Evolutionary conservation across 176 grass and related monocot species (phyloP).

Genomic region (Oryza nivara): DNA sequence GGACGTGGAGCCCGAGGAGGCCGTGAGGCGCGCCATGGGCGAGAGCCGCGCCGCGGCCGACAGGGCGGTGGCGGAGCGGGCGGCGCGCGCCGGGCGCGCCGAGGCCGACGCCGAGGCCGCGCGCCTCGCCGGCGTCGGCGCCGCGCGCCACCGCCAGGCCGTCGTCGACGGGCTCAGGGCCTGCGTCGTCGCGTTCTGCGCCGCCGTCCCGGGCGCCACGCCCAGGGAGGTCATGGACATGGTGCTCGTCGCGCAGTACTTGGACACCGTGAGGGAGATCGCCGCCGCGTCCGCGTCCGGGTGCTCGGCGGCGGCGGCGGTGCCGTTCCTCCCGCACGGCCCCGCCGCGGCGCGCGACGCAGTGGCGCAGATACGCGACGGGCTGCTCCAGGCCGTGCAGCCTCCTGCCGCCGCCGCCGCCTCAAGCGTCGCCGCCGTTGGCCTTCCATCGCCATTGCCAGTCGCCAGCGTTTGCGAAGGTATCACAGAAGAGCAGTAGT

Average conservation of each 20-base stretch:
- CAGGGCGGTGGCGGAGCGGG: conserved; percentile 40
- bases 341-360: conserved; percentile 46
- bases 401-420: too few relatives aligned
- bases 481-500: background rate
- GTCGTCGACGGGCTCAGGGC: conserved; percentile 52
- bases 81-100: conserved; percentile 45
- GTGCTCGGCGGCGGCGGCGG: background rate
- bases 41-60: conserved; percentile 57
- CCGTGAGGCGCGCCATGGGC: conserved; percentile 65
- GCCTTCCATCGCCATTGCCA: background rate
- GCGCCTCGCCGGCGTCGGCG: conserved; percentile 50
- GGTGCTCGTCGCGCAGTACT: conserved; percentile 64
- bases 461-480: background rate
- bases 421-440: background rate
- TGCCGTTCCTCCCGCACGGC: conserved; percentile 52
- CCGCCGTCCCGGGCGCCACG: background rate
- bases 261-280: conserved; percentile 58
- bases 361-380: conserved; percentile 49
- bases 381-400: conserved; percentile 39
- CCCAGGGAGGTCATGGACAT: conserved; percentile 59
- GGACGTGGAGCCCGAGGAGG: conserved; percentile 60
- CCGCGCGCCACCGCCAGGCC: conserved; percentile 52
- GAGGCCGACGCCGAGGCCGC: conserved; percentile 60
- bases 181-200: conserved; percentile 7
- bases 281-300: conserved; percentile 38